Evolutionary conservation across 2,329 filamentous ascomycete genomes (phyloP), one percentile per base, ranked within the genome.

Genomic region (Ophiocordyceps camponoti-rufipedis): DNA sequence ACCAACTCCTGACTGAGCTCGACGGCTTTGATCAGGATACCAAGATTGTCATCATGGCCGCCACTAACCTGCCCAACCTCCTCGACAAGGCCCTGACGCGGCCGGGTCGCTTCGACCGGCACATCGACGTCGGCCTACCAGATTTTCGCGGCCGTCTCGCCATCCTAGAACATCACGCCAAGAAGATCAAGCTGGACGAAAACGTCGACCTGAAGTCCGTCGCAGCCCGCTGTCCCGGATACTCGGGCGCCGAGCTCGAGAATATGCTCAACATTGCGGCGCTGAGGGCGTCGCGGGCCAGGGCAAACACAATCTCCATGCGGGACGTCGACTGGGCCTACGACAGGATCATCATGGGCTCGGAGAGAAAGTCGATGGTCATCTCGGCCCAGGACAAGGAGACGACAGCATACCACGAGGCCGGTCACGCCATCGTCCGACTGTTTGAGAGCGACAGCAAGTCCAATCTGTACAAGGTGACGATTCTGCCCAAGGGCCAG

Each of bases 201-300:
- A 82, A 93, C 55, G 85, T 95, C 41, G 88, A 95, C 59, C 69
- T 93, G 35, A 77, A 85, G 28, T 74, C 84, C 48, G 77, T 98
- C 55, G 91, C 91, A 33, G 79, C 84, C 49, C 85, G 85, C 49
- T 94, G 88, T 13, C 80, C 86, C 46, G 91, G 91, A 11, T 87
- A 94, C 55, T 96, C 89, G 43, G 91, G 91, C 53, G 91, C 91
- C 18, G 91, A 98, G 55, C 72, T 98, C 12, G 91, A 96, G 65
- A 98, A 95, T 59, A 78, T 98, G 54, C 83, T 94, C 58, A 98
- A 98, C 63, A 85, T 95, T 59, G 91, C 91, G 31, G 91, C 91
- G 19, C 82, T 98, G 41, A 85, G 83, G 56, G 91, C 91, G n/a
- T 94, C 86, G 56, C 86, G 91, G 60, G 74, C 84, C 53, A 91